phyloP scores from a whole-genome alignment of 768 basidiomycete species.

The Pulveroboletus ravenelii region DNA sequence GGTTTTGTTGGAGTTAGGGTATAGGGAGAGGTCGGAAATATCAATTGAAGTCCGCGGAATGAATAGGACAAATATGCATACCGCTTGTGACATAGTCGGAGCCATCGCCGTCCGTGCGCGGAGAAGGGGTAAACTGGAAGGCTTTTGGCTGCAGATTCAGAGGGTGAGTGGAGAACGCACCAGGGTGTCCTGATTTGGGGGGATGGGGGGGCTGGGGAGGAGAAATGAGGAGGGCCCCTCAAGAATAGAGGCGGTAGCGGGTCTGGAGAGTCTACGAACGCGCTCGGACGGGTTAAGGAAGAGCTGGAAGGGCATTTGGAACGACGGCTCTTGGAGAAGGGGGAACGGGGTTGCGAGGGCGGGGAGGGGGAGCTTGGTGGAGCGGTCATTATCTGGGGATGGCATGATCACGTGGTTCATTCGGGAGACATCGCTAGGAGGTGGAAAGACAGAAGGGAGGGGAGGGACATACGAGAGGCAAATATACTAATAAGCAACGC shows the following conservation, averaged over 20 bases:
- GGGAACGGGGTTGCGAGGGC: conserved; percentile 22
- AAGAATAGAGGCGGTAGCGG: conserved; percentile 41
- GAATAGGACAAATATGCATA: conserved; percentile 11
- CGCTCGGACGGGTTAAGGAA: conserved; percentile 27
- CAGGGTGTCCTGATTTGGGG: conserved; percentile 3
- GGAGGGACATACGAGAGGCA: conserved; percentile 1
- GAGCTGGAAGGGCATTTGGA: conserved; percentile 34
- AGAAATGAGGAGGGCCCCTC: conserved; percentile 38
- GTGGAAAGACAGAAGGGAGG: background rate
- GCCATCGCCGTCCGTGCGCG: conserved; percentile 6
- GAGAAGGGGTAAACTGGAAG: conserved; percentile 3
- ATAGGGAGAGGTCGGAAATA: conserved; percentile 11
- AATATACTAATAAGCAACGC: background rate
- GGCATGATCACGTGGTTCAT: conserved; percentile 27
- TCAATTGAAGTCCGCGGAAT: conserved; percentile 3
- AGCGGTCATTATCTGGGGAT: conserved; percentile 20
- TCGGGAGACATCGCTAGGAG: background rate
- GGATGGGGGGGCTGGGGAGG: conserved; percentile 34
- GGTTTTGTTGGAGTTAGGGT: conserved; percentile 7
- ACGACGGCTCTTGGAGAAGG: conserved; percentile 19
- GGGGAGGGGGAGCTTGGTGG: conserved; percentile 9
- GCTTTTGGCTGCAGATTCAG: background rate
- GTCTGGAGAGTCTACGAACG: conserved; percentile 30
- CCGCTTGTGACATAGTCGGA: conserved; percentile 18
- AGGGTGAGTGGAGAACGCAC: conserved; percentile 4